Evolutionary conservation across 345 rosid genomes (phyloP), one percentile per base, ranked within the genome.

Genomic region (Nephelium lappaceum): DNA sequence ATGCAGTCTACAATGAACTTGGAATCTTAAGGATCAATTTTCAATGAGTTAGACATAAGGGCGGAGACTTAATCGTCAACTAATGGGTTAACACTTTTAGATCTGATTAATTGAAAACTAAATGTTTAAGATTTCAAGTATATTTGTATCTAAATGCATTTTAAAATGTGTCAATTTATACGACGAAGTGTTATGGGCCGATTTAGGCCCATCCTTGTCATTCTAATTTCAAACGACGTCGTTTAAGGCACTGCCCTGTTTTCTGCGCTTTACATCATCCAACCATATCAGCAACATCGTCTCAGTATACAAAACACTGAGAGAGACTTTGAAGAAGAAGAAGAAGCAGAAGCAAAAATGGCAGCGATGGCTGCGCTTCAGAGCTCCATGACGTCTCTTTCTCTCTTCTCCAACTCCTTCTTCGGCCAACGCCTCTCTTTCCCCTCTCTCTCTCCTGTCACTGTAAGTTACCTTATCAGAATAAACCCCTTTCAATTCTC

Each of bases 341-440:
- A 69, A 76, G 84, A 65, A 78, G 81, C 60, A 81, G 81, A 62
- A 74, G 81, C 24, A 25, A 71, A 77, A 77, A 89, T 92, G 91
- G 89, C 92, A 78, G 92, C 95, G 53, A 85, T 87, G 92, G 87
- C 92, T 88, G 88, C 91, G 43, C 92, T 92, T 79, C 98, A 95
- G 76, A 87, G 89, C 86, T 86, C 98, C 41, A 85, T 95, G 80
- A 72, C 86, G 6, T 83, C 93, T 31, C 93, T 93, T 25, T 93
- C 94, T 21, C 10, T 89, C 18, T 79, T 91, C 24, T 81, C 97
- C 1, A 86, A 60, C 79, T 89, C 96, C 27, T 91, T 92, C 86
- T 76, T 89, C 27, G 97, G 97, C 55, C 95, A 90, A 74, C 90
- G 94, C 78, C 88, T 93, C 66, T 58, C 86, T 57, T 83, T 81